Conservation (phyloP, 2,329 filamentous ascomycete genomes). For the Ophiocordyceps camponoti-rufipedis region DNA sequence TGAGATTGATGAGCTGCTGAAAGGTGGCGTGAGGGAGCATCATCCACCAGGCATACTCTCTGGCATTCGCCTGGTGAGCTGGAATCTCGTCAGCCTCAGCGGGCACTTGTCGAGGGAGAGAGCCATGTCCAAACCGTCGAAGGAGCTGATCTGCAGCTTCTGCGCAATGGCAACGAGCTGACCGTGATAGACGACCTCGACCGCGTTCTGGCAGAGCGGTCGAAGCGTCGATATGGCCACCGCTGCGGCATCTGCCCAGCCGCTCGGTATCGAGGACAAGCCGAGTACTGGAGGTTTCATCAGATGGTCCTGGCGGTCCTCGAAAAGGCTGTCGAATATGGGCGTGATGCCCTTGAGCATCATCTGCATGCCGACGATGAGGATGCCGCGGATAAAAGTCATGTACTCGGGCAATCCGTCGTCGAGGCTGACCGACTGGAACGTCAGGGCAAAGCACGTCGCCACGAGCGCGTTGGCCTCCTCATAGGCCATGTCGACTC, state of each 20-base stretch:
- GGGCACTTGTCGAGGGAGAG: too few relatives aligned
- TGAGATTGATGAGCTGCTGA: slow-evolving; percentile 27
- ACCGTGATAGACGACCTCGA: slow-evolving; percentile 27
- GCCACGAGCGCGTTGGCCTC: slow-evolving; percentile 41
- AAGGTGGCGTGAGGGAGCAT: slow-evolving; percentile 33
- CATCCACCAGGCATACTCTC: slow-evolving; percentile 40
- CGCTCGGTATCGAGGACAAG: slow-evolving; percentile 24
- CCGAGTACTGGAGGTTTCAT: slow-evolving; percentile 26
- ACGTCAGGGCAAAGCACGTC: slow-evolving; percentile 39
- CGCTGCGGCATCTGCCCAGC: slow-evolving; percentile 28
- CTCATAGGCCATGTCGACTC: slow-evolving; percentile 22
- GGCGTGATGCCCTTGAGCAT: slow-evolving; percentile 27
- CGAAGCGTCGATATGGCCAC: slow-evolving; percentile 21
- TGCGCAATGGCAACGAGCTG: slow-evolving; percentile 27
- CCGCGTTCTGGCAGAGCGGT: slow-evolving; percentile 21
- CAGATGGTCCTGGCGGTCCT: slow-evolving; percentile 19
- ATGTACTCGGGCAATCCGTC: slow-evolving; percentile 43
- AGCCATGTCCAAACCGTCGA: slow-evolving; percentile 18
- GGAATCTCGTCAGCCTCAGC: neutral
- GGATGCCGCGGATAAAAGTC: slow-evolving; percentile 39
- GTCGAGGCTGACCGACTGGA: slow-evolving; percentile 37
- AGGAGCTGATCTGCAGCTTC: slow-evolving; percentile 33
- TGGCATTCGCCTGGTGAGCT: slow-evolving; percentile 31
- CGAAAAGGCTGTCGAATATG: slow-evolving; percentile 28
- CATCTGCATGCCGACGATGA: slow-evolving; percentile 36